phyloP scores from a whole-genome alignment of 352 stramenopile species.

The Phytopythium montanum region DNA sequence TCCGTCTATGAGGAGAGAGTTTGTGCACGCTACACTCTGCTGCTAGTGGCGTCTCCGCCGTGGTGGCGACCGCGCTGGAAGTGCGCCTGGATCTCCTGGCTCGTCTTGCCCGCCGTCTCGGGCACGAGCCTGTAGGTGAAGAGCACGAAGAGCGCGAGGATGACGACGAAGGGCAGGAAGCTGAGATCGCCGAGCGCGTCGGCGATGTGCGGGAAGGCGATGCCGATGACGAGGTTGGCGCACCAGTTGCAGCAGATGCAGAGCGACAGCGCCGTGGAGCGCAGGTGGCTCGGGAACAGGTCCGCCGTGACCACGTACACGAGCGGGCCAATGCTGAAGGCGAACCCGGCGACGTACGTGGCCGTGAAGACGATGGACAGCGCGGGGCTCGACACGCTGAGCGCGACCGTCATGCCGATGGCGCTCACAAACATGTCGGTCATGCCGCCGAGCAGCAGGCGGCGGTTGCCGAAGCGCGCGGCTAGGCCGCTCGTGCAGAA shows the following conservation, averaged over 20 bases:
- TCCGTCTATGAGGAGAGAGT: not conserved
- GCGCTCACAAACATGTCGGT: constrained; percentile 31
- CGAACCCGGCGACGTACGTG: constrained; percentile 38
- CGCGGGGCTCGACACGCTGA: constrained; percentile 19
- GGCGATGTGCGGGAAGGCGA: constrained; percentile 22
- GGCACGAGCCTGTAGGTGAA: constrained; percentile 22
- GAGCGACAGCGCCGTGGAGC: constrained; percentile 16
- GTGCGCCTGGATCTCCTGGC: constrained; percentile 21
- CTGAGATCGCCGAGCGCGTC: constrained; percentile 16
- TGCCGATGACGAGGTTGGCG: constrained; percentile 20
- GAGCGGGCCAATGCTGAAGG: constrained; percentile 46
- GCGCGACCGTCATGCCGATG: constrained; percentile 34
- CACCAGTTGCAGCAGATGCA: constrained; percentile 20
- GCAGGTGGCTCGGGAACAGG: constrained; percentile 36
- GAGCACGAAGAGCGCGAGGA: constrained; percentile 11
- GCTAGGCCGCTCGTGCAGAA: constrained; percentile 19
- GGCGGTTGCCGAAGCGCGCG: constrained; percentile 28
- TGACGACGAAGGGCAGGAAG: constrained; percentile 20
- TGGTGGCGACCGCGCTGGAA: constrained; percentile 14
- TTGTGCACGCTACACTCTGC: constrained; percentile 7
- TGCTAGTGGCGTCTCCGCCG: not conserved
- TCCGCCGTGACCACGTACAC: constrained; percentile 38
- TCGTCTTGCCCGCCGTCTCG: constrained; percentile 22
- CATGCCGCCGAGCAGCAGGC: constrained; percentile 32
- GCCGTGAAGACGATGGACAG: constrained; percentile 40